Conservation (phyloP, 192 early-diverging fungal genomes). For the Coemansia guatemalensis region DNA sequence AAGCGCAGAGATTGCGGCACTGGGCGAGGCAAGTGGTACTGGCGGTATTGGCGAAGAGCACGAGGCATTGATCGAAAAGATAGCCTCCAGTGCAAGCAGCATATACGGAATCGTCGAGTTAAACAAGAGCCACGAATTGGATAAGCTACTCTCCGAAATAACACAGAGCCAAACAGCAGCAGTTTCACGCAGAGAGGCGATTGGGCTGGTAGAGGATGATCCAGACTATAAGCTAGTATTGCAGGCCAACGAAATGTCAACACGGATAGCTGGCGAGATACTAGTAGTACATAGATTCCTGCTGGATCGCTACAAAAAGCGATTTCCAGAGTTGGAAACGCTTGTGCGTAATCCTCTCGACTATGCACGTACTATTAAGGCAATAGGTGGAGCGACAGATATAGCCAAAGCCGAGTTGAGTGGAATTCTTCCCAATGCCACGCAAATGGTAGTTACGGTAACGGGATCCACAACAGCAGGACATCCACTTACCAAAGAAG, state of each 20-base stretch:
- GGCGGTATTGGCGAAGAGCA: constrained; percentile 53
- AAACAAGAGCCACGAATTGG: constrained; percentile 59
- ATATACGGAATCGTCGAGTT: constrained; percentile 69
- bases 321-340: constrained; percentile 91
- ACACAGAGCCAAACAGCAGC: constrained; percentile 6
- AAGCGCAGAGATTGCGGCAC: constrained; percentile 44
- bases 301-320: constrained; percentile 81
- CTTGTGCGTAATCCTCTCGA: constrained; percentile 86
- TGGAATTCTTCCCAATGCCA: constrained; percentile 75
- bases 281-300: constrained; percentile 75
- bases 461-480: constrained; percentile 87
- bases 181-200: neutral
- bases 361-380: constrained; percentile 82
- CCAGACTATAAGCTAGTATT: constrained; percentile 88
- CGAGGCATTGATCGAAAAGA: constrained; percentile 32
- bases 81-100: constrained; percentile 45
- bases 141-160: constrained; percentile 61
- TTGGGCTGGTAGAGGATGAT: constrained; percentile 61
- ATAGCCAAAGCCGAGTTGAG: constrained; percentile 78
- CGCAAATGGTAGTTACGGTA: constrained; percentile 89
- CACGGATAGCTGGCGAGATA: constrained; percentile 88
- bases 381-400: constrained; percentile 79
- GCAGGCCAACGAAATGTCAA: constrained; percentile 79
- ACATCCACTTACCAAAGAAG: constrained; percentile 57
- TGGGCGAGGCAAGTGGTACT: constrained; percentile 55